Percentiles rank a stretch among this genome's conserved stretches.
Evolutionary conservation across 352 stramenopile genomes (phyloP).

Genomic region (Globisporangium spiculum): DNA sequence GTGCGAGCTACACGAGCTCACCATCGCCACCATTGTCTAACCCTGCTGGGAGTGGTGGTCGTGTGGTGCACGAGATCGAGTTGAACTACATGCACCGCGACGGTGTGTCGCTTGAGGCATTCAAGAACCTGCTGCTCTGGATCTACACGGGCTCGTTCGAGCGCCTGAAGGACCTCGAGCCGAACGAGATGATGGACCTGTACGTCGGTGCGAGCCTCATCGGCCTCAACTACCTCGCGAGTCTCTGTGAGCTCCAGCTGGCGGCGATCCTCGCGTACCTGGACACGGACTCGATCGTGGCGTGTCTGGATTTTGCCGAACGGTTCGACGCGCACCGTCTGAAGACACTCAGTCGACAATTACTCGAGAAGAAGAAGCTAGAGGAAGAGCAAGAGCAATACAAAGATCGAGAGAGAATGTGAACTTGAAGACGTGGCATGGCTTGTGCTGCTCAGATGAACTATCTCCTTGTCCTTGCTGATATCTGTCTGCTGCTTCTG

Average conservation of each 20-base stretch:
- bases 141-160: constrained; percentile 71
- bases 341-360: constrained; percentile 39
- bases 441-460: constrained; percentile 1
- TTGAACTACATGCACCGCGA: constrained; percentile 74
- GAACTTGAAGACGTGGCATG: neutral
- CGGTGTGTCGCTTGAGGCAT: constrained; percentile 60
- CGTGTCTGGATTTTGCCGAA: constrained; percentile 63
- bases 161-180: constrained; percentile 39
- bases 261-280: constrained; percentile 47
- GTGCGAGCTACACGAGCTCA: constrained; percentile 19
- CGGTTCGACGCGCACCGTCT: constrained; percentile 56
- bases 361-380: constrained; percentile 23
- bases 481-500: neutral
- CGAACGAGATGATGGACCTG: constrained; percentile 69
- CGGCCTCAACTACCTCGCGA: constrained; percentile 47
- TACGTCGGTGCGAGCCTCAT: constrained; percentile 63
- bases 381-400: neutral
- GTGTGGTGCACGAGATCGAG: constrained; percentile 48
- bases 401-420: constrained; percentile 2
- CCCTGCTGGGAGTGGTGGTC: neutral
- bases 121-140: constrained; percentile 60
- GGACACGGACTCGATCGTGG: constrained; percentile 44
- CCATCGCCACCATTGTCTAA: neutral
- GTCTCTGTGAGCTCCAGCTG: constrained; percentile 61
- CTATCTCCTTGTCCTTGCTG: neutral